Evolutionary conservation across 2,329 filamentous ascomycete species (phyloP), one percentile per base, ranked within the genome.

Genomic region (Colletotrichum euphorbiae): DNA sequence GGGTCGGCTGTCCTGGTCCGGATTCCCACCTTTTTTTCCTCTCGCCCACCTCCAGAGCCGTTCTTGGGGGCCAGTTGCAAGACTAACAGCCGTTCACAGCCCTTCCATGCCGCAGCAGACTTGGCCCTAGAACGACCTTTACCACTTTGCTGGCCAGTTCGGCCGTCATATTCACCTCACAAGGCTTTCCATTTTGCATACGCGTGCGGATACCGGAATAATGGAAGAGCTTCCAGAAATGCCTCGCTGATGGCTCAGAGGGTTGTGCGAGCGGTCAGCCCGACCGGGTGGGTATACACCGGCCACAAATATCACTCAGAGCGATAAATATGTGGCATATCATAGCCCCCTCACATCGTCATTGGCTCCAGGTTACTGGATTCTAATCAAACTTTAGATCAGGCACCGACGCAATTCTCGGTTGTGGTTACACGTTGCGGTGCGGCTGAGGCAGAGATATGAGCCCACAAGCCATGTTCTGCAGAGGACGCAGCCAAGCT

Each of bases 141-240:
- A 43, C 50, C 56, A 51, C 19, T 33, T n/a, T 45, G 31, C 59
- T 48, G 31, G 24, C 40, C 45, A 43, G 28, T 28, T 28, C 7
- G 28, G 33, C 66, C 66, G 54, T 43, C 62, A 59, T 57, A 19
- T 60, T 40, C 40, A 66, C 55, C 61, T 55, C 55, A 31, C 66
- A 56, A 69, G 66, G 65, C 65, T 64, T 65, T 64, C 28, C 63
- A 40, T 38, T 31, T 58, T 17, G 40, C 55, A 33, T 58, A 24
- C 40, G 46, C 15, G 17, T 24, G 40, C 56, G 8, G 21, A 42
- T 43, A 42, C 36, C 52, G 38, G 8, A 15, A 19, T 56, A 36
- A 19, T 42, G 52, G 46, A 13, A 33, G 33, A 8, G 8, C 24
- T 38, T 50, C 15, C 58, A 52, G 58, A 51, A 43, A 61, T 43